phyloP scores from a whole-genome alignment of 106 monocot genomes.

The Apostasia shenzhenica region DNA sequence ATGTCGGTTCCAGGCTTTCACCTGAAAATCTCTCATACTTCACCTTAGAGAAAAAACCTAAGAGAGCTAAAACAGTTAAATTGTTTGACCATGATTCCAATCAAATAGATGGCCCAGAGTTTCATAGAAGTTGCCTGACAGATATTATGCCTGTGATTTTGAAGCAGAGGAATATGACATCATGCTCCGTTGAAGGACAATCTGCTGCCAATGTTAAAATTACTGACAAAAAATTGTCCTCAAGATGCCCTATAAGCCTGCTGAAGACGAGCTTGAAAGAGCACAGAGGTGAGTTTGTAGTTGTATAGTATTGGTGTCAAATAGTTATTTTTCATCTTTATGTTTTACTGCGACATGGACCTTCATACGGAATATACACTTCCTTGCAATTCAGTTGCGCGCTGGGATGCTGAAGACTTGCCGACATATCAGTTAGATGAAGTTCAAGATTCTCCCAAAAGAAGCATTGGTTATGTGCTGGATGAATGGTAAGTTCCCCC shows the following conservation, averaged over 20 bases:
- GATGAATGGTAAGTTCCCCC: slow-evolving; percentile 69
- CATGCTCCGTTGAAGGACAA: too few species aligned
- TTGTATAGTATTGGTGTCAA: too few species aligned
- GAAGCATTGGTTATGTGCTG: slow-evolving; percentile 59
- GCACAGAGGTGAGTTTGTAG: too few species aligned
- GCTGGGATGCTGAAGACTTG: slow-evolving; percentile 46
- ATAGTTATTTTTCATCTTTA: too few species aligned
- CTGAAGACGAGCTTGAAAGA: slow-evolving; percentile 11
- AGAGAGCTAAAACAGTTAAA: slow-evolving; percentile 3
- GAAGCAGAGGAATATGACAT: neutral
- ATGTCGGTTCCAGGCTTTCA: neutral
- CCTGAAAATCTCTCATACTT: slow-evolving; percentile 12
- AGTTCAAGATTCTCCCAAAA: slow-evolving; percentile 10
- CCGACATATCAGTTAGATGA: slow-evolving; percentile 9
- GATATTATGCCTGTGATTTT: slow-evolving; percentile 1
- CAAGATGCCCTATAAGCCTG: slow-evolving; percentile 1
- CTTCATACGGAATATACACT: too few species aligned
- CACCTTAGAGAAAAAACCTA: neutral
- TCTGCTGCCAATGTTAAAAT: too few species aligned
- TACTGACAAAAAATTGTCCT: too few species aligned
- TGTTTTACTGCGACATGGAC: too few species aligned
- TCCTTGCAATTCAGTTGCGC: slow-evolving; percentile 37
- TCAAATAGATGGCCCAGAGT: neutral
- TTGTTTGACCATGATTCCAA: neutral
- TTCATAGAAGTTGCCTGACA: slow-evolving; percentile 6